phyloP scores from a whole-genome alignment of 2,329 filamentous ascomycete genomes.

The Verticillium isaacii region DNA sequence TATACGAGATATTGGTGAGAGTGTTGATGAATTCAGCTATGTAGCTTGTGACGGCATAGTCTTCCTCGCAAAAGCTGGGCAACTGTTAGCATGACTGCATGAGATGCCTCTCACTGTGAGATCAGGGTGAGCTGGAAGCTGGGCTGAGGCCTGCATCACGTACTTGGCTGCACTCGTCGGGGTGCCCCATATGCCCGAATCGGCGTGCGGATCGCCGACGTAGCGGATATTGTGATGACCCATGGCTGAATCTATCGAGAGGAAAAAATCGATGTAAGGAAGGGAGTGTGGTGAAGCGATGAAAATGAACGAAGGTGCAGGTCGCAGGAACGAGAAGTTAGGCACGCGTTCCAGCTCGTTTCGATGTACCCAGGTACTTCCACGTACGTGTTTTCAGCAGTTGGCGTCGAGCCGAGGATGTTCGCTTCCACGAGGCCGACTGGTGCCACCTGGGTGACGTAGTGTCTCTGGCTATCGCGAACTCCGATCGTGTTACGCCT shows the following conservation, averaged over 20 bases:
- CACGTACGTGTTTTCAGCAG: neutral
- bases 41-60: slow-evolving; percentile 35
- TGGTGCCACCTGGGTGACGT: neutral
- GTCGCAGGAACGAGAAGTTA: neutral
- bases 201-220: slow-evolving; percentile 25
- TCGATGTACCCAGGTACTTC: neutral
- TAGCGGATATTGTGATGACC: slow-evolving; percentile 32
- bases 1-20: slow-evolving; percentile 32
- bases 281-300: neutral
- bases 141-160: slow-evolving; percentile 4
- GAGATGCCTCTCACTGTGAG: slow-evolving; percentile 3
- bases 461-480: neutral
- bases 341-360: neutral
- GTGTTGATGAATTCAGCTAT: slow-evolving; percentile 41
- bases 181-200: slow-evolving; percentile 31
- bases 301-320: neutral
- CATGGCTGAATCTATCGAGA: slow-evolving; percentile 13
- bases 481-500: too few species aligned
- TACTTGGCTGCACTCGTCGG: slow-evolving; percentile 34
- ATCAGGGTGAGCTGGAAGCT: neutral
- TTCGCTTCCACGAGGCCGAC: neutral
- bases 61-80: slow-evolving; percentile 13
- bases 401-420: neutral
- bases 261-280: neutral
- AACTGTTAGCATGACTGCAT: neutral